Conservation (phyloP, 768 basidiomycete species). For the Termitomyces bulborhizus region DNA sequence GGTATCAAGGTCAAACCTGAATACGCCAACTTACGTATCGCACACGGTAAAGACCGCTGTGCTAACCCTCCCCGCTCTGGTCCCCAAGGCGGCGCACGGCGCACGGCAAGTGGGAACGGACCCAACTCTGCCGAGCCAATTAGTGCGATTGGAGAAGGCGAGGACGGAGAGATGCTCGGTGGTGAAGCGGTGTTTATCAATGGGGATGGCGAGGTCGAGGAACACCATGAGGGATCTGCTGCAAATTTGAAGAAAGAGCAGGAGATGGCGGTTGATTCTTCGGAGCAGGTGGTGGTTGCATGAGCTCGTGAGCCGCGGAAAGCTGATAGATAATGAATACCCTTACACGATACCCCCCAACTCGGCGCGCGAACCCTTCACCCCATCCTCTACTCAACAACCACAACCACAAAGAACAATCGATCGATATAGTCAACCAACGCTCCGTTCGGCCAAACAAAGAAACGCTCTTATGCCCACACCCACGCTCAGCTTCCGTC, state of each 20-base stretch:
- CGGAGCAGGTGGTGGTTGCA: slow-evolving; percentile 17
- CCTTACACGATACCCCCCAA: neutral
- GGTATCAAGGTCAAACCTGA: slow-evolving; percentile 89
- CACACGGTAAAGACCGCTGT: slow-evolving; percentile 94
- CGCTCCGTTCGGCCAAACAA: neutral
- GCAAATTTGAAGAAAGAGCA: neutral
- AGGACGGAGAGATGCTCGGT: slow-evolving; percentile 27
- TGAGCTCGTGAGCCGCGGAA: slow-evolving; percentile 10
- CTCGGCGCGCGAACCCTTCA: neutral
- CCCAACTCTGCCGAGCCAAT: slow-evolving; percentile 26
- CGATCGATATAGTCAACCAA: neutral
- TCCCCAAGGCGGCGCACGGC: slow-evolving; percentile 55
- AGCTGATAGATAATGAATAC: slow-evolving; percentile 7
- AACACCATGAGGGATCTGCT: slow-evolving; percentile 3
- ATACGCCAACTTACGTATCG: slow-evolving; percentile 83
- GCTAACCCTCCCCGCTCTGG: slow-evolving; percentile 88
- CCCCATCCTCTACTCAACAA: neutral
- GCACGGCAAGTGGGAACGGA: slow-evolving; percentile 22
- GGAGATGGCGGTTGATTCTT: neutral
- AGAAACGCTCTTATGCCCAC: neutral
- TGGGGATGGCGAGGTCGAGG: slow-evolving; percentile 17
- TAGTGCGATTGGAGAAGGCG: slow-evolving; percentile 30
- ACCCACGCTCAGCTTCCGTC: neutral
- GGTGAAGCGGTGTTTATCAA: slow-evolving; percentile 24
- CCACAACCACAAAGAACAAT: neutral